These are phyloP conservation scores for Phytophthora tubulina DNA, from an alignment of 352 stramenopile species.

Conservation along the genomic window DNA sequence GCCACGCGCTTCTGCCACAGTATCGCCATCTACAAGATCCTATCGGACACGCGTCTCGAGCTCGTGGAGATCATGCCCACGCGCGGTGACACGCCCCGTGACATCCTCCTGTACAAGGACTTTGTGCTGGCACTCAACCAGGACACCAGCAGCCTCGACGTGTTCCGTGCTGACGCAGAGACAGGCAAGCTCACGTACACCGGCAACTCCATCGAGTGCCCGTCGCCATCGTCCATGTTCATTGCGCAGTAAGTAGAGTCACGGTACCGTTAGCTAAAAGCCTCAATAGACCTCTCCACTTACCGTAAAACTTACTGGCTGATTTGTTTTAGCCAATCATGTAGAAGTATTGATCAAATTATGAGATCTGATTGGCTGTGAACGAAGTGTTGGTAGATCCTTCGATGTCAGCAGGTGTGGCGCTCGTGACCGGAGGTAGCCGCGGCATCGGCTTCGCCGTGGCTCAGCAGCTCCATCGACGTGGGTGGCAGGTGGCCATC, in stretches of 20 bases:
- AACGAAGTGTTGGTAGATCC: not conserved
- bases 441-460: conserved; percentile 84
- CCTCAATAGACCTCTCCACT: conserved; percentile 22
- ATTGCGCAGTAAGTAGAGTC: conserved; percentile 32
- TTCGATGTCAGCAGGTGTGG: conserved; percentile 34
- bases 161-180: conserved; percentile 59
- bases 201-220: conserved; percentile 51
- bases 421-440: conserved; percentile 84
- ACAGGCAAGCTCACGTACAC: conserved; percentile 63
- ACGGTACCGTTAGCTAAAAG: conserved; percentile 9
- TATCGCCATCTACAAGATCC: conserved; percentile 71
- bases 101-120: conserved; percentile 62
- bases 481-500: conserved; percentile 78
- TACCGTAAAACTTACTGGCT: too few species aligned
- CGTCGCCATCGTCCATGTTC: conserved; percentile 66
- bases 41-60: conserved; percentile 52
- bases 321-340: too few species aligned
- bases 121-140: conserved; percentile 75
- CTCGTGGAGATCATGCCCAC: conserved; percentile 56
- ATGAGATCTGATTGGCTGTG: too few species aligned
- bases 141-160: conserved; percentile 64
- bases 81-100: conserved; percentile 61
- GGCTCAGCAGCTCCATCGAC: conserved; percentile 64
- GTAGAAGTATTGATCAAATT: too few species aligned
- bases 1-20: conserved; percentile 75